A percentile compares a stretch with the other conserved stretches of the same genome.
Conservation (phyloP, 192 early-diverging fungal genomes). For the Gryganskiella cystojenkinii region DNA sequence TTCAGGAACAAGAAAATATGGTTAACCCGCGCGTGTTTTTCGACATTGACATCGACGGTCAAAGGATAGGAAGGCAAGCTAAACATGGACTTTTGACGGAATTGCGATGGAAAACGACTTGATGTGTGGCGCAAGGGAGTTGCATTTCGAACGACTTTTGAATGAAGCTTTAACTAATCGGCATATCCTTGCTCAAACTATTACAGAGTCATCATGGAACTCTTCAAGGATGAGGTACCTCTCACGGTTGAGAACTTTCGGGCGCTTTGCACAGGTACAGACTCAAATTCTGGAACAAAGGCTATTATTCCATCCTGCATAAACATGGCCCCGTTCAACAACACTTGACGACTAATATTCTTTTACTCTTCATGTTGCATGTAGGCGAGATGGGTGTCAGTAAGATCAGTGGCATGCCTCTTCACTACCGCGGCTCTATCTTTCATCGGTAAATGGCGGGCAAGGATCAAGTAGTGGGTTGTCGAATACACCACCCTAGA, state of each 20-base stretch:
- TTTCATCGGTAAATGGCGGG: conserved; percentile 82
- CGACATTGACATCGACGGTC: conserved; percentile 70
- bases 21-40: conserved; percentile 70
- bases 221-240: conserved; percentile 54
- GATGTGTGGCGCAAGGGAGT: too few relatives aligned
- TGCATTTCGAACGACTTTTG: background rate
- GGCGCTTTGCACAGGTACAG: conserved; percentile 85
- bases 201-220: conserved; percentile 51
- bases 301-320: too few relatives aligned
- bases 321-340: background rate
- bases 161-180: background rate
- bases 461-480: too few relatives aligned
- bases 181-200: background rate
- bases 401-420: conserved; percentile 70
- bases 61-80: conserved; percentile 56
- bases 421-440: conserved; percentile 84
- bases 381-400: conserved; percentile 72
- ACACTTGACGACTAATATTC: background rate
- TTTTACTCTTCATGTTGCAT: background rate
- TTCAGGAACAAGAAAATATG: conserved; percentile 16
- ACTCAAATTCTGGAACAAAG: background rate
- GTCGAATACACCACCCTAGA: too few relatives aligned
- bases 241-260: conserved; percentile 85
- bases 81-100: too few relatives aligned
- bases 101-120: too few relatives aligned